These are phyloP conservation scores for Lepiota brunneoincarnata DNA, from an alignment of 768 basidiomycete genomes.

Conservation along the genomic window DNA sequence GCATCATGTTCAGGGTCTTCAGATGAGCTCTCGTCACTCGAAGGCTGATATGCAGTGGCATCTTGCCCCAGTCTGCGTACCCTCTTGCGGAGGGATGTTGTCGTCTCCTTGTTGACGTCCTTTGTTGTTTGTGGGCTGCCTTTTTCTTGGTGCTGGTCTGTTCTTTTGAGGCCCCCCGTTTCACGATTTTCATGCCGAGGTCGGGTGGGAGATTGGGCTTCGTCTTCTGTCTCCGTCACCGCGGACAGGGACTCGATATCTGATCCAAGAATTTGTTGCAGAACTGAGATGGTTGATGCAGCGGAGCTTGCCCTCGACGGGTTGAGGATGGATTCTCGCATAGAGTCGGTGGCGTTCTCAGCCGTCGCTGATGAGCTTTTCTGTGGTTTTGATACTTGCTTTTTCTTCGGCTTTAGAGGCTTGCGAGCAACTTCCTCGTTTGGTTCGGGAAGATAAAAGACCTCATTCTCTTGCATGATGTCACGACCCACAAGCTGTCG, in stretches of 20 bases:
- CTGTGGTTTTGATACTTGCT: neutral
- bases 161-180: neutral
- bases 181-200: neutral
- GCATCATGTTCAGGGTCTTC: slow-evolving; percentile 24
- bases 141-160: neutral
- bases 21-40: slow-evolving; percentile 23
- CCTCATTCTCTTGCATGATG: slow-evolving; percentile 60
- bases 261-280: slow-evolving; percentile 2
- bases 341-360: neutral
- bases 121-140: neutral
- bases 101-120: neutral
- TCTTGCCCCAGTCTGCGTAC: slow-evolving; percentile 9
- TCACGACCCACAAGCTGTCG: slow-evolving; percentile 65
- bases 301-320: neutral
- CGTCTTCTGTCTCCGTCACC: slow-evolving; percentile 7
- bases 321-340: neutral
- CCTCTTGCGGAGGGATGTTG: neutral
- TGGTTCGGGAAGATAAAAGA: slow-evolving; percentile 56
- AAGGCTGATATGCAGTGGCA: slow-evolving; percentile 31
- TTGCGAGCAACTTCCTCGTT: slow-evolving; percentile 39
- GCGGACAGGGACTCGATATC: neutral
- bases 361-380: neutral
- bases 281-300: neutral
- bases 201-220: neutral
- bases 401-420: neutral